A percentile compares a stretch with the other conserved stretches of the same genome.
phyloP scores from a whole-genome alignment of 805 yeast species.

The Pichia kluyveri region DNA sequence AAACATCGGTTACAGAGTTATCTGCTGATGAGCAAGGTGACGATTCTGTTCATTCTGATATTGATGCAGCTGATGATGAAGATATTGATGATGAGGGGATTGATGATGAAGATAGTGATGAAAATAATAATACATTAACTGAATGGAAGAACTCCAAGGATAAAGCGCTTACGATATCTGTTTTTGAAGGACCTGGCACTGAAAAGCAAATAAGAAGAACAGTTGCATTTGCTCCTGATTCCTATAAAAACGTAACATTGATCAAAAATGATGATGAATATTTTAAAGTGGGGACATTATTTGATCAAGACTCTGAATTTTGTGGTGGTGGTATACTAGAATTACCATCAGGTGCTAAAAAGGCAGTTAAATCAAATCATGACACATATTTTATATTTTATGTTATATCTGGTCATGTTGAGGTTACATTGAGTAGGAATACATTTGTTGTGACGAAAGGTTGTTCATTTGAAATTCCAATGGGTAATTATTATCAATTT shows the following conservation, averaged over 20 bases:
- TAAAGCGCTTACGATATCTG: conserved; percentile 32
- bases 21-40: too few relatives aligned
- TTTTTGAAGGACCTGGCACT: conserved; percentile 42
- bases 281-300: conserved; percentile 55
- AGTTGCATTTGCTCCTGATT: conserved; percentile 60
- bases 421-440: conserved; percentile 53
- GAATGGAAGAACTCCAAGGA: conserved; percentile 41
- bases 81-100: background rate
- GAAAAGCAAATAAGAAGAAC: conserved; percentile 34
- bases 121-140: conserved; percentile 26
- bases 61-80: background rate
- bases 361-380: conserved; percentile 51
- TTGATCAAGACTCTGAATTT: conserved; percentile 50
- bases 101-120: background rate
- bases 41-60: too few relatives aligned
- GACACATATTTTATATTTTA: conserved; percentile 67
- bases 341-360: conserved; percentile 53
- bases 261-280: conserved; percentile 37
- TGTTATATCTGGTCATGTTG: conserved; percentile 61
- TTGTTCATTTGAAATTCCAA: conserved; percentile 75
- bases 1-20: too few relatives aligned
- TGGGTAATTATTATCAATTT: conserved; percentile 64
- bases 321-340: conserved; percentile 70
- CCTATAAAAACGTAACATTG: conserved; percentile 36
- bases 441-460: conserved; percentile 59